A percentile compares a stretch with the other conserved stretches of the same genome.
Conservation (phyloP, 495 filamentous ascomycete species). For the Lasiosphaeriaceae sp. region DNA sequence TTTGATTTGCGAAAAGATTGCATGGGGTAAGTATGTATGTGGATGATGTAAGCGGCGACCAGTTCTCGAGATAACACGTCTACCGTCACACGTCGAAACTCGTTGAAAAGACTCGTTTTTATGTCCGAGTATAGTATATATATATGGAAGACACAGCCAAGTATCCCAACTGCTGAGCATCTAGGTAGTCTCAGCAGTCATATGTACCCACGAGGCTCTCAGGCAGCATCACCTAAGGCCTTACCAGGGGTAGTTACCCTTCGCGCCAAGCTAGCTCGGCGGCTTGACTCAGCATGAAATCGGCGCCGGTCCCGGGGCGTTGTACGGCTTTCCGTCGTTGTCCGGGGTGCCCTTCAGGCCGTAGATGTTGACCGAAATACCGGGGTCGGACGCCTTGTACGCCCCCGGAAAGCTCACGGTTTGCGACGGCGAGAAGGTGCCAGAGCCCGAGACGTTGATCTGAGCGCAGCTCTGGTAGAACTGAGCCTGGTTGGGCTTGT, state of each 20-base stretch:
- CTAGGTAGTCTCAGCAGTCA: no score
- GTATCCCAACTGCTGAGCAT: not conserved
- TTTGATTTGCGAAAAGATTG: no score
- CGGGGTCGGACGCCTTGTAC: slow-evolving; percentile 47
- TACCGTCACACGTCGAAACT: no score
- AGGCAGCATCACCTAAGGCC: no score
- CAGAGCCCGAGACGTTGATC: slow-evolving; percentile 49
- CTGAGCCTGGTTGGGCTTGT: slow-evolving; percentile 44
- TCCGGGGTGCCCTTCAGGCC: slow-evolving; percentile 42
- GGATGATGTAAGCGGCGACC: no score
- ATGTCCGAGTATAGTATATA: not conserved
- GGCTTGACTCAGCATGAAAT: slow-evolving; percentile 38
- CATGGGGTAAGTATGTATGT: no score
- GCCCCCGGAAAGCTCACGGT: slow-evolving; percentile 56
- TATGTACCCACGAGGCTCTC: no score
- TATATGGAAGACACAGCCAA: not conserved
- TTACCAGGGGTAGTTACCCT: not conserved
- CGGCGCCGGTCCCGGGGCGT: slow-evolving; percentile 40
- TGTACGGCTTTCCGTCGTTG: slow-evolving; percentile 42
- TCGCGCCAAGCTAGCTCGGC: not conserved
- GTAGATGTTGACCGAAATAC: slow-evolving; percentile 55
- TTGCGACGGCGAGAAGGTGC: slow-evolving; percentile 36
- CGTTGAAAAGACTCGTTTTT: no score
- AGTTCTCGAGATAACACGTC: no score
- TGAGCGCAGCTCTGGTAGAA: slow-evolving; percentile 56